Evolutionary conservation across 2,329 filamentous ascomycete genomes (phyloP), one percentile per base, ranked within the genome.

Genomic region (Furcasterigmium furcatum): DNA sequence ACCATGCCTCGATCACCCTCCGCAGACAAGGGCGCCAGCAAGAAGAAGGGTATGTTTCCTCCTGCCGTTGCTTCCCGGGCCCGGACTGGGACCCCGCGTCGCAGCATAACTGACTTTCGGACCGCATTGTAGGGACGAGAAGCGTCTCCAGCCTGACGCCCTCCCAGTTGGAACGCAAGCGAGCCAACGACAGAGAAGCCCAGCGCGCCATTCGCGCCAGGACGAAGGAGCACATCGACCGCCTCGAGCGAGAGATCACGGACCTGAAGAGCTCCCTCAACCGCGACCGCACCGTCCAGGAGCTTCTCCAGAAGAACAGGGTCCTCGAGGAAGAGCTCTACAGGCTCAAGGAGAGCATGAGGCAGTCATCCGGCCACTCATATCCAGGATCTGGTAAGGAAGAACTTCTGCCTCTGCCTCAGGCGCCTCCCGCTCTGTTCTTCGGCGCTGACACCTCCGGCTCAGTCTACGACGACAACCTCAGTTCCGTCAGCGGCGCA

Each of bases 111-210:
- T 27, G 24, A 27, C 12, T 27, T 12, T 7, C 7, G 24, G 12
- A 27, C 24, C 24, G 7, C 24, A 27, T 7, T 20, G 29, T 41
- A 76, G 79, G 78, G 40, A 79, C 86, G 48, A 82, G 90, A 54
- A 91, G 88, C 52, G 91, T 95, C 46, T 89, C 90, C 52, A 92
- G 88, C 58, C 76, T 96, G 61, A 95, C 89, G 10, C 87, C 90
- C 6, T 87, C 91, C 50, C 91, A 96, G 67, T 79, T 96, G 48
- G 88, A 87, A 24, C 87, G 91, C 65, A 96, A 96, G 73, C 79
- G 91, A 52, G 88, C 89, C 58, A 96, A 96, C 70, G 91, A 96
- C 64, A 82, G 91, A 50, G 89, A 95, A 66, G 91, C 91, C 35
- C 91, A 96, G 68, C 80, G 91, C 41, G 88, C 88, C 35, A 95